Conservation (phyloP, 2,329 filamentous ascomycete species). For the Xylaria sp. region DNA sequence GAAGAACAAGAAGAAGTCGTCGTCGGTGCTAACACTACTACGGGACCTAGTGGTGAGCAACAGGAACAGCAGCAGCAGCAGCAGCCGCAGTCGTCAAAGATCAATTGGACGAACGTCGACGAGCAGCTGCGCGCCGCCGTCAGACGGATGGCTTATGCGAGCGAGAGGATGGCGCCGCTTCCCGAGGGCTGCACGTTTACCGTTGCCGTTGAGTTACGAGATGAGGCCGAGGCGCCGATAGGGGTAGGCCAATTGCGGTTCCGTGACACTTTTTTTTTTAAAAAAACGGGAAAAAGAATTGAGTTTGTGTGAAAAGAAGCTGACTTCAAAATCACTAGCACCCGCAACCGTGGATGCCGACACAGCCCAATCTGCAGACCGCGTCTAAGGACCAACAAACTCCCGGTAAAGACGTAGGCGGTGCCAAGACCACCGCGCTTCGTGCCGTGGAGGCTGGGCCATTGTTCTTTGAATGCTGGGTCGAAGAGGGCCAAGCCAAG, state of each 20-base stretch:
- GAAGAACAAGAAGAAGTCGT: constrained; percentile 43
- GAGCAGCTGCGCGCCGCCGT: constrained; percentile 78
- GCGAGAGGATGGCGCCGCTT: constrained; percentile 66
- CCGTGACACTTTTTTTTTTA: neutral
- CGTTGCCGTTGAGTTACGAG: constrained; percentile 77
- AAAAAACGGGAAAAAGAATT: neutral
- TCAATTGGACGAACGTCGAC: constrained; percentile 71
- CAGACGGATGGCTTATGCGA: constrained; percentile 69
- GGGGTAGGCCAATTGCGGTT: constrained; percentile 57
- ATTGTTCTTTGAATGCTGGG: constrained; percentile 74
- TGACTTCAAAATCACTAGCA: constrained; percentile 54
- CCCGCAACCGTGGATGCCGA: constrained; percentile 71
- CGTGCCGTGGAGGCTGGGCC: constrained; percentile 67
- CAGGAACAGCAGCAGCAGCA: neutral
- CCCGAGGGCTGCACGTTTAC: constrained; percentile 78
- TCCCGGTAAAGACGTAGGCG: constrained; percentile 52
- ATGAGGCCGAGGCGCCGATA: constrained; percentile 68
- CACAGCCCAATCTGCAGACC: constrained; percentile 60
- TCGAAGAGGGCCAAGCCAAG: constrained; percentile 67
- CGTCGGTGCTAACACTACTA: constrained; percentile 21
- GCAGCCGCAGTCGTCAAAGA: constrained; percentile 16
- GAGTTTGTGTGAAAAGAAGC: constrained; percentile 2
- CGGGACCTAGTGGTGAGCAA: neutral
- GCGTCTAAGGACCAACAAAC: constrained; percentile 48
- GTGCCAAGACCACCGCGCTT: constrained; percentile 60